phyloP scores from a whole-genome alignment of 148 eudicot species.

The Rhododendron molle region DNA sequence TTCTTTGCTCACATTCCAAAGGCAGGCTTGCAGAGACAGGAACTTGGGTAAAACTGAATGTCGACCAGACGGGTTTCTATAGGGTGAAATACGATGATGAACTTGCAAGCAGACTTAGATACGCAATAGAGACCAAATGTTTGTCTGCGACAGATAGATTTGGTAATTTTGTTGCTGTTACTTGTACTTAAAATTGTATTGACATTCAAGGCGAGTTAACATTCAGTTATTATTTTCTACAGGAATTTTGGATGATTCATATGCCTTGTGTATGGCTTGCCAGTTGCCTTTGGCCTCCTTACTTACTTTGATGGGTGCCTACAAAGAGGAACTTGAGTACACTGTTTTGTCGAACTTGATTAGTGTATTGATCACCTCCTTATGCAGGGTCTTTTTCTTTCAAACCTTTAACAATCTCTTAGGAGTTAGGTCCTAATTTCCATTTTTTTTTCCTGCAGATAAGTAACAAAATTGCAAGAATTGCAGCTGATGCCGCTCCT shows the following conservation, averaged over 20 bases:
- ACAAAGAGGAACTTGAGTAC: slow-evolving; percentile 76
- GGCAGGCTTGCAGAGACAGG: slow-evolving; percentile 9
- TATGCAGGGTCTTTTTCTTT: neutral
- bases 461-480: slow-evolving; percentile 60
- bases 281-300: slow-evolving; percentile 62
- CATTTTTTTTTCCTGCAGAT: slow-evolving; percentile 36
- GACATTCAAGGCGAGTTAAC: neutral
- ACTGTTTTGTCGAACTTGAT: slow-evolving; percentile 85
- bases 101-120: slow-evolving; percentile 60
- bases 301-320: slow-evolving; percentile 79
- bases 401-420: neutral
- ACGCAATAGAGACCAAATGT: slow-evolving; percentile 68
- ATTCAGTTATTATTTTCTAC: slow-evolving; percentile 17
- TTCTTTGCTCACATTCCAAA: slow-evolving; percentile 19
- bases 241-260: slow-evolving; percentile 90
- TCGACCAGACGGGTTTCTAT: slow-evolving; percentile 84
- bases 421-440: slow-evolving; percentile 8
- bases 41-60: slow-evolving; percentile 83
- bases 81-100: slow-evolving; percentile 90
- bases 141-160: slow-evolving; percentile 78
- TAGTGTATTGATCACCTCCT: slow-evolving; percentile 38
- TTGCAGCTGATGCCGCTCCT: slow-evolving; percentile 85
- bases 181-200: neutral
- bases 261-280: slow-evolving; percentile 79
- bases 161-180: slow-evolving; percentile 37